Percentiles rank a stretch among this genome's conserved stretches.
Conservation (phyloP, 306 rosid genomes). For the Gillenia trifoliata region DNA sequence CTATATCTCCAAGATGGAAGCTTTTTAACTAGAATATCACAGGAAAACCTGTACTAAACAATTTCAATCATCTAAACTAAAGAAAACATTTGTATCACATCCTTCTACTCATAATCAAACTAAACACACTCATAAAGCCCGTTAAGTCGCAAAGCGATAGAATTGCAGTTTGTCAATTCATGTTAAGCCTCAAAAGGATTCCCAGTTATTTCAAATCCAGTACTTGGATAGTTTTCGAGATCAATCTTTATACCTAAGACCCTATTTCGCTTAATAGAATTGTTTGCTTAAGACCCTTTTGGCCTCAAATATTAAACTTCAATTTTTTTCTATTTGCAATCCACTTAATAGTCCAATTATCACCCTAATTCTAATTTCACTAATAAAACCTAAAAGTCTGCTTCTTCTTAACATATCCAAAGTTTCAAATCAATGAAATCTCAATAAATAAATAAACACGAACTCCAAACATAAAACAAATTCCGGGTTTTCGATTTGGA, state of each 20-base stretch:
- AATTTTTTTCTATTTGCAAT: background rate
- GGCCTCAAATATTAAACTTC: background rate
- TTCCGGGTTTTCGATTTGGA: background rate
- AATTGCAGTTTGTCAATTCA: background rate
- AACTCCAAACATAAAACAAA: background rate
- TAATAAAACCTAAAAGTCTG: background rate
- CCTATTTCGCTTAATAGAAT: background rate
- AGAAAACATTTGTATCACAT: background rate
- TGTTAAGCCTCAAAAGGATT: background rate
- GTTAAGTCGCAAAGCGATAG: background rate
- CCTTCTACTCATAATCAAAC: background rate
- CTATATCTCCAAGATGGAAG: background rate
- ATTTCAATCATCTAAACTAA: background rate
- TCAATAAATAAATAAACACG: background rate
- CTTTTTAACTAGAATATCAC: background rate
- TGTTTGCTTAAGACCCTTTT: background rate
- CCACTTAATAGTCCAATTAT: background rate
- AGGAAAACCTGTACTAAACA: background rate
- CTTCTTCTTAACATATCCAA: background rate
- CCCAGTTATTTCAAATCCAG: background rate
- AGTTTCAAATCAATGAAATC: background rate
- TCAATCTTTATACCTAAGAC: background rate
- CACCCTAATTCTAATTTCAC: background rate
- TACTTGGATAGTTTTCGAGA: background rate
- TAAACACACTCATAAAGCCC: background rate